phyloP scores from a whole-genome alignment of 768 basidiomycete species.

The Leucocoprinus sp. region DNA sequence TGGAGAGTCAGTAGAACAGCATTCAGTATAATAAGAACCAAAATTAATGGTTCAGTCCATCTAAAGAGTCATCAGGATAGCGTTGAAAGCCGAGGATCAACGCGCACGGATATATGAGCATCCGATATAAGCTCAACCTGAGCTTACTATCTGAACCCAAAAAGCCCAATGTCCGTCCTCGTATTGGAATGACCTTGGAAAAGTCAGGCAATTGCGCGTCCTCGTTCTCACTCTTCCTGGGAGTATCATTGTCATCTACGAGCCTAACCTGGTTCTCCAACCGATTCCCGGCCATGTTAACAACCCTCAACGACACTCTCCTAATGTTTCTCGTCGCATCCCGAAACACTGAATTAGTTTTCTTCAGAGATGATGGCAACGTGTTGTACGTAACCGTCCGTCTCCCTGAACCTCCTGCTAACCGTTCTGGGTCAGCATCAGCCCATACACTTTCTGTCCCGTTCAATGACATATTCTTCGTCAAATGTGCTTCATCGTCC shows the following conservation, averaged over 20 bases:
- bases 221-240: slow-evolving; percentile 26
- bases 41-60: slow-evolving; percentile 81
- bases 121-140: slow-evolving; percentile 54
- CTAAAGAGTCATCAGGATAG: slow-evolving; percentile 27
- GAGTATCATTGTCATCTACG: slow-evolving; percentile 36
- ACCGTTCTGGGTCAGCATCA: slow-evolving; percentile 41
- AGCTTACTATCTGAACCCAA: slow-evolving; percentile 63
- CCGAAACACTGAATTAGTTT: slow-evolving; percentile 51
- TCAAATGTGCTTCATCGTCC: slow-evolving; percentile 54
- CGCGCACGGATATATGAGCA: slow-evolving; percentile 67
- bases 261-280: slow-evolving; percentile 53
- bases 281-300: slow-evolving; percentile 60
- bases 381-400: slow-evolving; percentile 45
- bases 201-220: slow-evolving; percentile 34
- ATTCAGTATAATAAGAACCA: slow-evolving; percentile 77
- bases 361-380: slow-evolving; percentile 51
- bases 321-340: slow-evolving; percentile 48
- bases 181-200: slow-evolving; percentile 41
- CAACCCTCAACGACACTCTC: slow-evolving; percentile 71
- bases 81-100: slow-evolving; percentile 6
- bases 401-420: slow-evolving; percentile 15
- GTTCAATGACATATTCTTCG: slow-evolving; percentile 38
- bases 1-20: slow-evolving; percentile 79
- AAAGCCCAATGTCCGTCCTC: slow-evolving; percentile 73
- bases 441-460: slow-evolving; percentile 20